Evolutionary conservation across 1,284 basidiomycete genomes (phyloP), one percentile per base, ranked within the genome.

Genomic region (Cronartium quercuum): DNA sequence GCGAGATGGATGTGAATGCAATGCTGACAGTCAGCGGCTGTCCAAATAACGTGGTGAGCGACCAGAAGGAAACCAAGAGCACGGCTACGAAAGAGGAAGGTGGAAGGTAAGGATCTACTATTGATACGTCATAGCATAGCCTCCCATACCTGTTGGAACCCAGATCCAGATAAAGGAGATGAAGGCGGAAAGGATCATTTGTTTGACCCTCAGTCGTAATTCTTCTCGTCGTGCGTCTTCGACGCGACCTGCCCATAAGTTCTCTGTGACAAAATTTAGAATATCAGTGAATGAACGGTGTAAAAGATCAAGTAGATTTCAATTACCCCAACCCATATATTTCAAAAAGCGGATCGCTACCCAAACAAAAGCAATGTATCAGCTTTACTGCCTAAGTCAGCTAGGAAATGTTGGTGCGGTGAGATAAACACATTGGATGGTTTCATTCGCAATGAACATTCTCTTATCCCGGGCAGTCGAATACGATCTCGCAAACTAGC

Each of bases 171-270:
- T 62, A 34, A 75, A 89, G 6, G 85, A 84, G 68, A 88, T 87
- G 12, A 86, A 76, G 1, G 86, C 85, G 76, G 85, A 84, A 21
- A 88, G 84, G 15, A 87, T 81, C 78, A 89, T 89, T 75, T 86
- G 84, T 77, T 87, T 87, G 21, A 90, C 84, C 10, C 88, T 21
- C 6, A 67, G 37, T 18, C 42, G 41, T 15, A 75, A 24, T 38
- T 75, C 73, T n/a, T 51, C 13, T 62, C 66, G 12, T 61, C 73
- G 63, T 24, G 73, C 57, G 21, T 44, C 44, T 40, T 75, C 63
- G 51, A 75, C 73, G 21, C 66, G 66, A 42, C 44, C 60, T 37
- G 66, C 60, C 73, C 73, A 75, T 55, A 47, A 58, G 35, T 42
- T 47, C 84, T 84, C 80, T 87, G 85, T 86, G 75, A 29, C 21